Base-by-base conservation (phyloP, 352 stramenopile genomes). In the Saprolegnia parasitica region DNA sequence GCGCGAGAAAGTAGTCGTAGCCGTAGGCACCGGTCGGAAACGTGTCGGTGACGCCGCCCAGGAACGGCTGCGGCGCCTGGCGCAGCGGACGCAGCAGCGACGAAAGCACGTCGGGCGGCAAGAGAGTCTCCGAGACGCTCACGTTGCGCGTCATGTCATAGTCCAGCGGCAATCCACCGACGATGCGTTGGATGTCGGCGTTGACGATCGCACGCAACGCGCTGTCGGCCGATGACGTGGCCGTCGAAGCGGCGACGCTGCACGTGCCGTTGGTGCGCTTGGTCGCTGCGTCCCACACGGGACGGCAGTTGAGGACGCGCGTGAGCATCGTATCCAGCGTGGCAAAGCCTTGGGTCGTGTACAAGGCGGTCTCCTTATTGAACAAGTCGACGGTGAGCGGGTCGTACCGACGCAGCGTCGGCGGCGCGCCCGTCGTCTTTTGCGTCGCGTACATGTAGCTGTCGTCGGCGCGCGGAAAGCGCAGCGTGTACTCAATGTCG, bases 401-500 rank as follows among this genome's bases (percentile, higher is more conserved):
- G 6, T 20, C 37, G 58, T 56, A 67, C 6, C 13, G 29, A 5
- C 29, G 29, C 29, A 35, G 5, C 2, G 29, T 35, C 29, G 29
- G 2, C 29, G 29, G 29, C 2, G 29, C n/a, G n/a, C 54, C 24
- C 23, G 58, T 54, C 4, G 58, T 67, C 4, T 23, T 40, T 5
- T 71, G n/a, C 0, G 35, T 15, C 0, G 67, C 71, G 26, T 72
- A 21, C 0, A 21, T 58, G 2, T 71, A 70, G 21, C 72, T 71
- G 20, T 77, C 83, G 49, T 77, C 81, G 42, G 11, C 42, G 42
- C 11, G 42, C 11, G 42, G 42, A 21, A 87, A 56, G 20, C 80
- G 64, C 15, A 87, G 29, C 15, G 75, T 77, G 66, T 85, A 85
- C 63, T 87, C 77, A 58, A 87, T 80, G 42, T 71, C 56, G 8